Evolutionary conservation across 2,329 filamentous ascomycete species (phyloP), one percentile per base, ranked within the genome.

Genomic region (Sodiomyces alkalinus): DNA sequence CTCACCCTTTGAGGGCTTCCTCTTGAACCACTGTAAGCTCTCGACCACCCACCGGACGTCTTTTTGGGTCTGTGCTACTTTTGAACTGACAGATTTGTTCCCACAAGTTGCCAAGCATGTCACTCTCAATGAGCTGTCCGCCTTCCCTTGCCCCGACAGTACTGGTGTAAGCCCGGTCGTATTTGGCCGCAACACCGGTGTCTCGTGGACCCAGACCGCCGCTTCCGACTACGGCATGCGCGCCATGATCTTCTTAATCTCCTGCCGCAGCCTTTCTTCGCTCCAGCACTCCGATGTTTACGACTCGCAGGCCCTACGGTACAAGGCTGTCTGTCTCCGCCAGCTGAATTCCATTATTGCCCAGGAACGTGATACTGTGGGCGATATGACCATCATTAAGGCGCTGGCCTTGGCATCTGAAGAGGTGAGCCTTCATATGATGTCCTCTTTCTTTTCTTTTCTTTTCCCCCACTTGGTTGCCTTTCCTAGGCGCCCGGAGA

Each of bases 381-480:
- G 35, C 19, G 36, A 43, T 7, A 17, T 34, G 7, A 43, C 41
- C 5, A 38, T 43, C 10, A 34, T 38, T 2, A 39, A 42, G 21
- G 39, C 32, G 6, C 22, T 41, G n/a, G 34, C 27, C 19, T 21
- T 38, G 10, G 32, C 35, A n/a, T 38, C 36, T 4, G 36, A 38
- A 16, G 26, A 32, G 15, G 35, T 34, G 19, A 31, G 27, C 22
- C 21, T 2, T 9, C 12, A 4, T 11, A 9, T 25, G 8, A 25
- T 10, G 23, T 7, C 15, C 4, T 4, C 9, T 14, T 24, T 2
- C n/a, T 6, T 30, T 30, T 33, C 16, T n/a, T n/a, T n/a, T n/a
- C n/a, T n/a, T n/a, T n/a, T n/a, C n/a, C n/a, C n/a, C n/a, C n/a
- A n/a, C n/a, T n/a, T n/a, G n/a, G n/a, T n/a, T n/a, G n/a, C n/a